Evolutionary conservation across 805 yeast genomes (phyloP).

Genomic region (Monosporozyma yasuniensis): DNA sequence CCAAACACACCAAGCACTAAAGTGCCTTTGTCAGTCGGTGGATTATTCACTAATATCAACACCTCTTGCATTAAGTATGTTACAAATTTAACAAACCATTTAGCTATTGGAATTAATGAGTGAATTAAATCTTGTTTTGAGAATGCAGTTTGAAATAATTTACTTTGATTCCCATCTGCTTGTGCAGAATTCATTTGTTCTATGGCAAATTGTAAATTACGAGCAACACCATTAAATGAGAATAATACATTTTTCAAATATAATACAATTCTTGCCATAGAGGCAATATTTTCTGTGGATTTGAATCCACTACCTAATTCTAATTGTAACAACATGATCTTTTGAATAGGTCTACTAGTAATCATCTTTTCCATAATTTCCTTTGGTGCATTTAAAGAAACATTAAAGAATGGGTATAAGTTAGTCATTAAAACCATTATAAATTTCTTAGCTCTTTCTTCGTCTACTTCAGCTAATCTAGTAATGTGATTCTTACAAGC

Average conservation of each 20-base stretch:
- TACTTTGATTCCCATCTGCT: constrained; percentile 32
- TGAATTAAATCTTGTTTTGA: constrained; percentile 56
- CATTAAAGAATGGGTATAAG: constrained; percentile 28
- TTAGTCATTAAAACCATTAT: constrained; percentile 20
- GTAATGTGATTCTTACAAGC: constrained; percentile 27
- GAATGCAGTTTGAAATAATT: constrained; percentile 40
- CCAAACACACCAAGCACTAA: constrained; percentile 51
- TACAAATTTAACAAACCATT: constrained; percentile 80
- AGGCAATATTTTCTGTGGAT: constrained; percentile 20
- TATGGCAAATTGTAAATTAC: constrained; percentile 32
- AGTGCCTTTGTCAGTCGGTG: constrained; percentile 24
- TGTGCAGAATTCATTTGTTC: constrained; percentile 18
- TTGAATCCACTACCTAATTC: constrained; percentile 27
- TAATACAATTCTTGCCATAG: constrained; percentile 27
- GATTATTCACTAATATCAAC: constrained; percentile 34
- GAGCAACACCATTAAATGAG: constrained; percentile 30
- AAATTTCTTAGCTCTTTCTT: constrained; percentile 21
- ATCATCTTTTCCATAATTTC: constrained; percentile 31
- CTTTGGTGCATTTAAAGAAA: constrained; percentile 29
- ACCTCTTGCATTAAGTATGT: constrained; percentile 67
- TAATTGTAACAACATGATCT: constrained; percentile 27
- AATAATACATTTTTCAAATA: constrained; percentile 27
- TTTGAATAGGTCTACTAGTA: constrained; percentile 30
- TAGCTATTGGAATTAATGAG: constrained; percentile 63
- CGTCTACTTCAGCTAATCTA: constrained; percentile 15